Evolutionary conservation across 306 rosid species (phyloP).

Genomic region (Argentina anserina): DNA sequence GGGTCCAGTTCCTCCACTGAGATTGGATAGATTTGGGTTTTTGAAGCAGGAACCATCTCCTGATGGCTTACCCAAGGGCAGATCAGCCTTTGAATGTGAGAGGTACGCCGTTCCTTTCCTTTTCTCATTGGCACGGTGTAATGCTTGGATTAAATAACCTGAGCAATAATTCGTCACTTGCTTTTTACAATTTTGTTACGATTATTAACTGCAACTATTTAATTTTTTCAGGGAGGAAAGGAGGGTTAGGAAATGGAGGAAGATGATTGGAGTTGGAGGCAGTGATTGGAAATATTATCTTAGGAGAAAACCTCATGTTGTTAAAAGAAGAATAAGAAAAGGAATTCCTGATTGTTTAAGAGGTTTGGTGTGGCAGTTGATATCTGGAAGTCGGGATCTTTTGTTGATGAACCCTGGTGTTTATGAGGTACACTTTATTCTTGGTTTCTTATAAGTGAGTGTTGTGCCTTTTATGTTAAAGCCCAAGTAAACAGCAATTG

Average conservation of each 20-base stretch:
- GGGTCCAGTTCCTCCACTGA: constrained; percentile 66
- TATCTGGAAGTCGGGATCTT: constrained; percentile 96
- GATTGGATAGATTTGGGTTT: constrained; percentile 88
- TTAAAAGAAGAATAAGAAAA: constrained; percentile 91
- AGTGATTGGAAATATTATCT: constrained; percentile 96
- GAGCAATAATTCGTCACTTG: neutral
- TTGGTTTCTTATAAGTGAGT: neutral
- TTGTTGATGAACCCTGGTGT: constrained; percentile 98
- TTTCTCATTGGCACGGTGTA: neutral
- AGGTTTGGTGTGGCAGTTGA: constrained; percentile 98
- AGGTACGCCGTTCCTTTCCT: constrained; percentile 41
- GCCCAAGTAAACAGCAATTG: neutral
- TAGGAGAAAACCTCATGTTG: constrained; percentile 86
- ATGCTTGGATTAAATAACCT: neutral
- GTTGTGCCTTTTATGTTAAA: neutral
- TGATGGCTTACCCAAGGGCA: constrained; percentile 49
- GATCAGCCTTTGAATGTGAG: constrained; percentile 52
- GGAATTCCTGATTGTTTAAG: constrained; percentile 99
- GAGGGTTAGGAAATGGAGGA: constrained; percentile 96
- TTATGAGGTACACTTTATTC: constrained; percentile 65
- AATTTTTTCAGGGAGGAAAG: constrained; percentile 63
- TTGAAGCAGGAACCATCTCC: constrained; percentile 60
- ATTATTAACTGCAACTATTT: neutral
- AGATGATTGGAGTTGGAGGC: constrained; percentile 99
- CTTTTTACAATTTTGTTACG: neutral